Evolutionary conservation across 208 protist genomes (phyloP).

Genomic region (Leishmania aethiopica): DNA sequence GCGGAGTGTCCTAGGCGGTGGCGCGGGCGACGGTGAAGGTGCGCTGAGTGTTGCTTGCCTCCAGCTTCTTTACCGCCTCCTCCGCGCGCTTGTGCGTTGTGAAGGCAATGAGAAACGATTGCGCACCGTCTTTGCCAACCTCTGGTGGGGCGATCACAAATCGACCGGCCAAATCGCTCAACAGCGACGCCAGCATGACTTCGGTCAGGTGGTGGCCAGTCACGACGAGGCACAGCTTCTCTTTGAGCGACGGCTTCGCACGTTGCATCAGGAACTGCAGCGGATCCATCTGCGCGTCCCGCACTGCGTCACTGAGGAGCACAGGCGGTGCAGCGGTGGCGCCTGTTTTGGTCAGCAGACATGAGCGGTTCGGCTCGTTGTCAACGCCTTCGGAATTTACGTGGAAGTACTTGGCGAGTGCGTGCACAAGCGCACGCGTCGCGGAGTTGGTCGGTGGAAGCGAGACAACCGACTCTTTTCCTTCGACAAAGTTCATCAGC

Average conservation of each 20-base stretch:
- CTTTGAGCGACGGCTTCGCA: constrained; percentile 23
- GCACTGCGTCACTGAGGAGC: constrained; percentile 37
- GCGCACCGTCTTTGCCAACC: constrained; percentile 20
- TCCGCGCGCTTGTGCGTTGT: constrained; percentile 31
- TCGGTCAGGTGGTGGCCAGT: constrained; percentile 41
- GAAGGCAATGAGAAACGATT: constrained; percentile 29
- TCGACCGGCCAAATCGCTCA: constrained; percentile 49
- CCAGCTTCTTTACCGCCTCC: constrained; percentile 30
- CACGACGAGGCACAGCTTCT: constrained; percentile 41
- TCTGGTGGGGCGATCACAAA: constrained; percentile 53
- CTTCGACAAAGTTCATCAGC: constrained; percentile 47
- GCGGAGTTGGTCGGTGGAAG: constrained; percentile 46
- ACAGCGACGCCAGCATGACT: constrained; percentile 28
- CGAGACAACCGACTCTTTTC: constrained; percentile 30
- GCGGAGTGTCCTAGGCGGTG: background rate
- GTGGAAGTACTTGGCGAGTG: constrained; percentile 63
- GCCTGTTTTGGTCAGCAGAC: constrained; percentile 52
- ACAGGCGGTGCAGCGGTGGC: constrained; percentile 39
- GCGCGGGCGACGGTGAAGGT: constrained; percentile 21
- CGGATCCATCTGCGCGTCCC: constrained; percentile 30
- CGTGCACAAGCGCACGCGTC: constrained; percentile 62
- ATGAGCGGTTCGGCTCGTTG: constrained; percentile 51
- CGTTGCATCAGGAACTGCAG: constrained; percentile 32
- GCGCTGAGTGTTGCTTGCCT: constrained; percentile 22
- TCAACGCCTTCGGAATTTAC: constrained; percentile 59